Evolutionary conservation across 2,329 filamentous ascomycete genomes (phyloP).

Genomic region (Phialophora macrospora): DNA sequence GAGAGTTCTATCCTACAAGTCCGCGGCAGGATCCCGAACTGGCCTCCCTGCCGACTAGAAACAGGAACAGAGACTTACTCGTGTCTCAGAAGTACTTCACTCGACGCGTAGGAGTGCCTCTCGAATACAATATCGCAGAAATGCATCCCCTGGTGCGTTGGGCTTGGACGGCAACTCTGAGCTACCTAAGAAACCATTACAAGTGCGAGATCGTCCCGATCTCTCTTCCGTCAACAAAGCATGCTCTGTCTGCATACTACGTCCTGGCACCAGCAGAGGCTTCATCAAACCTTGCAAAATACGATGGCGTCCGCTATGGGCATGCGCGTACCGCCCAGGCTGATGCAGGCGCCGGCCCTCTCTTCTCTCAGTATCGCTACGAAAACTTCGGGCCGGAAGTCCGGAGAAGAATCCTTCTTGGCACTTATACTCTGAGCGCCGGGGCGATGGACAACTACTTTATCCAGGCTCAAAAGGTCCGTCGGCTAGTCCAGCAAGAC

Average conservation of each 20-base stretch:
- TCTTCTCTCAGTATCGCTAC: conserved; percentile 78
- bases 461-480: conserved; percentile 85
- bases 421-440: conserved; percentile 87
- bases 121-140: conserved; percentile 87
- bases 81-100: conserved; percentile 22
- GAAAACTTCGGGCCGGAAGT: conserved; percentile 83
- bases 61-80: conserved; percentile 10
- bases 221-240: conserved; percentile 79
- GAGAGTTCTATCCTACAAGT: neutral
- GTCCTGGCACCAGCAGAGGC: conserved; percentile 93
- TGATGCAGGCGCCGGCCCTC: conserved; percentile 63
- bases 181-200: conserved; percentile 59
- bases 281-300: conserved; percentile 93
- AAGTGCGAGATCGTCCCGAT: conserved; percentile 76
- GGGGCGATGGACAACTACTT: conserved; percentile 96
- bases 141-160: conserved; percentile 70
- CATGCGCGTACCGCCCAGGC: conserved; percentile 53
- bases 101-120: conserved; percentile 63
- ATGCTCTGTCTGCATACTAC: conserved; percentile 92
- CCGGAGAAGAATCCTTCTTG: conserved; percentile 81
- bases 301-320: conserved; percentile 95
- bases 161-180: conserved; percentile 70
- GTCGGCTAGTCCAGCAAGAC: conserved; percentile 80
- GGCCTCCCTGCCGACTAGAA: neutral
- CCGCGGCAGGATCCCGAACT: neutral